Evolutionary conservation across 192 early-diverging fungal species (phyloP).

Genomic region (Gamsiella multidivaricata): DNA sequence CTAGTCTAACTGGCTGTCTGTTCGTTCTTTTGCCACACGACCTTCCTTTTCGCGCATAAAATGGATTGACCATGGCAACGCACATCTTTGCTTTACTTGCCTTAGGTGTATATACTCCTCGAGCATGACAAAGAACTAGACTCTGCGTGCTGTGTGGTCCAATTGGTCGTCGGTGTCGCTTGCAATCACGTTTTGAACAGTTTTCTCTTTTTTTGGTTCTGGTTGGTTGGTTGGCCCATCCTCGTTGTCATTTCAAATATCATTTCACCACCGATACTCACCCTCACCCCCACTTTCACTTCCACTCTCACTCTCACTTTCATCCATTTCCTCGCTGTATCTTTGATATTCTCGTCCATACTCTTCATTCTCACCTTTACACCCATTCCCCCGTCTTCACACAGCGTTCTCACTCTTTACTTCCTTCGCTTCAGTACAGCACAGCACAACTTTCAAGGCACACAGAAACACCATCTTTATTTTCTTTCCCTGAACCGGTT

Average conservation of each 20-base stretch:
- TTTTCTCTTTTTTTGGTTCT: not conserved
- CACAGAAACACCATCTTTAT: too few relatives aligned
- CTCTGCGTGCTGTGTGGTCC: not conserved
- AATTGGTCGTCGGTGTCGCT: not conserved
- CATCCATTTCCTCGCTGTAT: not conserved
- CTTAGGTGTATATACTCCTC: too few relatives aligned
- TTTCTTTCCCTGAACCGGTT: too few relatives aligned
- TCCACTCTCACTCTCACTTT: not conserved
- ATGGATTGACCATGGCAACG: too few relatives aligned
- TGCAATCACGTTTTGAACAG: slow-evolving; percentile 16
- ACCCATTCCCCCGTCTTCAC: not conserved
- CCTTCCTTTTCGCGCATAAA: not conserved
- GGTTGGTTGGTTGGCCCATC: not conserved
- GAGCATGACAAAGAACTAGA: too few relatives aligned
- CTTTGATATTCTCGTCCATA: not conserved
- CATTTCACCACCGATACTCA: not conserved
- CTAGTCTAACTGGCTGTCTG: too few relatives aligned
- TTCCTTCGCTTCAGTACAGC: too few relatives aligned
- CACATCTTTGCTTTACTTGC: too few relatives aligned
- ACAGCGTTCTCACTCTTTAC: not conserved
- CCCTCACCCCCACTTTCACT: not conserved
- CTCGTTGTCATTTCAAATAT: not conserved
- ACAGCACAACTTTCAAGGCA: too few relatives aligned
- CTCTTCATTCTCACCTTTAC: not conserved
- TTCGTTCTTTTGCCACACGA: not conserved